Evolutionary conservation across 371 early-diverging fungal genomes (phyloP).

Genomic region (Saksenaea vasiformis): DNA sequence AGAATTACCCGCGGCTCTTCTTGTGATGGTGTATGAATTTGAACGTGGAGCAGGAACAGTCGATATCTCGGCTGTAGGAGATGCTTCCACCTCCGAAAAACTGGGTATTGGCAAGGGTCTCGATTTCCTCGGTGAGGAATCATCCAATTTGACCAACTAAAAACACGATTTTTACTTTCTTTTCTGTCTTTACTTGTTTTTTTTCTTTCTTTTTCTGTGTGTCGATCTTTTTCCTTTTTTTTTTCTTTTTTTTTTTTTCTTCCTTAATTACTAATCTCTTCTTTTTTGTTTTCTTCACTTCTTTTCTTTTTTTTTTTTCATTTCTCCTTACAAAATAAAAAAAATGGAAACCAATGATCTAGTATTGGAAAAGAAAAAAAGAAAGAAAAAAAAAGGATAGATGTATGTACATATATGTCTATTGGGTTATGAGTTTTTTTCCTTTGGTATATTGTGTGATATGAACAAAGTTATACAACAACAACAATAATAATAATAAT

Average conservation of each 20-base stretch:
- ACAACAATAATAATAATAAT: too few species aligned
- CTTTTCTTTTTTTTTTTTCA: too few species aligned
- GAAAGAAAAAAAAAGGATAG: background rate
- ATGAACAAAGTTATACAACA: background rate
- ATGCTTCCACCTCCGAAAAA: slow-evolving; percentile 10
- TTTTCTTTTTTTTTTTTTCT: background rate
- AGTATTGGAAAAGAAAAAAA: background rate
- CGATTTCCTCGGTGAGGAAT: slow-evolving; percentile 20
- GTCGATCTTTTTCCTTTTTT: background rate
- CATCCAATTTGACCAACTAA: background rate
- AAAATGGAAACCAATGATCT: background rate
- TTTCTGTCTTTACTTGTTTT: background rate
- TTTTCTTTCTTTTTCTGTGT: background rate
- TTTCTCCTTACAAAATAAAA: background rate
- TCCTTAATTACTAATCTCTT: background rate
- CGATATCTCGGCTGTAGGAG: slow-evolving; percentile 24
- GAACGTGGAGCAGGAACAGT: slow-evolving; percentile 52
- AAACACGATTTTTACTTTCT: background rate
- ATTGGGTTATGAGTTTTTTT: too few species aligned
- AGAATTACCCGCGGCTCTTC: slow-evolving; percentile 25
- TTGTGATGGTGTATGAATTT: slow-evolving; percentile 57
- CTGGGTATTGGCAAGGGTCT: slow-evolving; percentile 24
- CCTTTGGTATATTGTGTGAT: too few species aligned
- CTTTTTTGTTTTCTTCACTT: background rate
- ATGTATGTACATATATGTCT: background rate